Evolutionary conservation across 1,284 basidiomycete species (phyloP).

Genomic region (Rhodotorula mucilaginosa): DNA sequence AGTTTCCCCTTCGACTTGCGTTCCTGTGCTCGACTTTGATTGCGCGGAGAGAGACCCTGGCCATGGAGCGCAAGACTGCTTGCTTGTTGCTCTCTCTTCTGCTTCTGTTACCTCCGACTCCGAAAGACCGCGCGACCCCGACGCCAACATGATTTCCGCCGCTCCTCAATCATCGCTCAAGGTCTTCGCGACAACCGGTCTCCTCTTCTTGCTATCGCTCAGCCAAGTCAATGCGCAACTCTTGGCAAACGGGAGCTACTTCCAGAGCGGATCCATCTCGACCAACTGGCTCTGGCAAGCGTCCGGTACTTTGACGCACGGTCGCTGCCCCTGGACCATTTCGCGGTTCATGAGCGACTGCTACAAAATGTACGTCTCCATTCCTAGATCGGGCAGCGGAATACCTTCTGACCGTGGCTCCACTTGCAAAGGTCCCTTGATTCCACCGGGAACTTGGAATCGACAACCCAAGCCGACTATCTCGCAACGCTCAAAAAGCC

Average conservation of each 20-base stretch:
- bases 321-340: constrained; percentile 6
- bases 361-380: constrained; percentile 15
- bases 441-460: constrained; percentile 20
- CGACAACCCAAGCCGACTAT: constrained; percentile 17
- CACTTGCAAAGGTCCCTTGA: background rate
- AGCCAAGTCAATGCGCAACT: background rate
- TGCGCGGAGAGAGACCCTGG: background rate
- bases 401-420: background rate
- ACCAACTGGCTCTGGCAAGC: constrained; percentile 34
- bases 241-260: constrained; percentile 8
- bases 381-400: too few relatives aligned
- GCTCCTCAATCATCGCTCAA: background rate
- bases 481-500: background rate
- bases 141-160: too few relatives aligned
- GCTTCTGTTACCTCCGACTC: too few relatives aligned
- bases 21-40: too few relatives aligned
- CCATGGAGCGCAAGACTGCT: background rate
- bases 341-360: background rate
- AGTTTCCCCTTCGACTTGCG: too few relatives aligned
- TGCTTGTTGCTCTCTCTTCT: background rate
- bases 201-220: background rate
- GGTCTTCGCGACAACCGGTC: background rate
- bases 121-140: too few relatives aligned
- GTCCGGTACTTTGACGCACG: constrained; percentile 18
- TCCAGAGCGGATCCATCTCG: constrained; percentile 26